A percentile compares a stretch with the other conserved stretches of the same genome.
Evolutionary conservation across 148 eudicot species (phyloP).

Genomic region (Cornus suecica): DNA sequence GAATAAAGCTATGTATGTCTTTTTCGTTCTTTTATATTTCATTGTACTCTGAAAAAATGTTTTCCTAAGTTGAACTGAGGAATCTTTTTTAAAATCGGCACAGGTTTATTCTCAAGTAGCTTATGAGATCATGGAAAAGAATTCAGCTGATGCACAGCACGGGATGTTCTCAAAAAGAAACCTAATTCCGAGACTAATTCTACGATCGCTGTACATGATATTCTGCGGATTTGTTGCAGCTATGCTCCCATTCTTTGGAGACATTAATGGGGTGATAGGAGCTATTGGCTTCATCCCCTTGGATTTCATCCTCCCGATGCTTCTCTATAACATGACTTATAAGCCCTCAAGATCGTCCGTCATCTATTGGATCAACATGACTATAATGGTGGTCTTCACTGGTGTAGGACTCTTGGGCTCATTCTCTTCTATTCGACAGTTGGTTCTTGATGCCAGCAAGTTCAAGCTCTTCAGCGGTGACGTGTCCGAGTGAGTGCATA

Average conservation of each 20-base stretch:
- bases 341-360: constrained; percentile 54
- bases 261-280: constrained; percentile 78
- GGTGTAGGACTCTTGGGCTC: constrained; percentile 75
- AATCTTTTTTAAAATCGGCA: background rate
- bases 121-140: constrained; percentile 90
- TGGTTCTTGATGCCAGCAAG: constrained; percentile 67
- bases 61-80: background rate
- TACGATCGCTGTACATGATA: constrained; percentile 65
- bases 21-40: background rate
- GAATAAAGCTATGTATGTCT: no score
- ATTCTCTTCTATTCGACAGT: constrained; percentile 64
- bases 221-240: constrained; percentile 88
- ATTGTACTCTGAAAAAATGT: no score
- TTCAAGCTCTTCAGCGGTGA: constrained; percentile 76
- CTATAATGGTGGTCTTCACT: constrained; percentile 65
- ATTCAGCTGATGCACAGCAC: constrained; percentile 70
- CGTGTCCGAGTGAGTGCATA: constrained; percentile 45
- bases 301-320: constrained; percentile 90
- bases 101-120: constrained; percentile 98
- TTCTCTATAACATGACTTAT: constrained; percentile 80
- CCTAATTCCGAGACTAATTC: constrained; percentile 68
- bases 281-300: constrained; percentile 90
- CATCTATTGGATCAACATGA: constrained; percentile 49
- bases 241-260: constrained; percentile 92
- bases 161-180: constrained; percentile 84